Base-by-base conservation (phyloP, 805 yeast species). In the Yamadazyma insecticola region DNA sequence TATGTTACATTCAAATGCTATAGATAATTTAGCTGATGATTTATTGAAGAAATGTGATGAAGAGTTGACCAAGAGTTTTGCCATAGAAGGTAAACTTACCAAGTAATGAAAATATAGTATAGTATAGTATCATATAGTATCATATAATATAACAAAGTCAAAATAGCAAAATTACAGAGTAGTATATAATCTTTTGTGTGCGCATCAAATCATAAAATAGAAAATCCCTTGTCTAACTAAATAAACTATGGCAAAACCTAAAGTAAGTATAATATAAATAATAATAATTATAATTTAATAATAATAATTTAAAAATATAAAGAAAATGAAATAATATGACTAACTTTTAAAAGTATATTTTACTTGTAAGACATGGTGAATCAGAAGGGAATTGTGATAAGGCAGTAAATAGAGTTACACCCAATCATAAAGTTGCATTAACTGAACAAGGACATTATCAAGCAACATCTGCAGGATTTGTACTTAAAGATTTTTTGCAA, bases 331-430 rank as follows among this genome's bases (percentile, higher is more conserved):
- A n/a, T n/a, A n/a, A 28, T 17, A 27, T n/a, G 34, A n/a, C n/a
- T n/a, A n/a, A n/a, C n/a, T n/a, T n/a, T n/a, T n/a, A n/a, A 19
- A 19, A 76, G 76, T 67, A 88, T 19, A 86, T 89, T 16, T 63
- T 89, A 30, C 65, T 89, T 16, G 78, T 89, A 9, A 77, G 97
- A 42, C 97, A 89, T 52, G 97, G 97, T 16, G 96, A 89, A 50
- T 81, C 92, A 4, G 94, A 85, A 49, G 94, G 96, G 6, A 89
- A 89, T 57, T 76, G 75, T 43, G 95, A 89, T 56, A 88, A 89
- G 51, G 60, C 77, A 1, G 88, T 89, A 31, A 89, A 89, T 53
- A 66, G 81, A 34, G 68, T 70, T 48, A 74, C 79, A 1, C 87
- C 96, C 1, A 89, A 89, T 54, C 97, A 89, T 57, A 63, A 72